A percentile compares a stretch with the other conserved stretches of the same genome.
Conservation (phyloP, 2,329 filamentous ascomycete genomes). For the Alternaria novae-zelandiae region DNA sequence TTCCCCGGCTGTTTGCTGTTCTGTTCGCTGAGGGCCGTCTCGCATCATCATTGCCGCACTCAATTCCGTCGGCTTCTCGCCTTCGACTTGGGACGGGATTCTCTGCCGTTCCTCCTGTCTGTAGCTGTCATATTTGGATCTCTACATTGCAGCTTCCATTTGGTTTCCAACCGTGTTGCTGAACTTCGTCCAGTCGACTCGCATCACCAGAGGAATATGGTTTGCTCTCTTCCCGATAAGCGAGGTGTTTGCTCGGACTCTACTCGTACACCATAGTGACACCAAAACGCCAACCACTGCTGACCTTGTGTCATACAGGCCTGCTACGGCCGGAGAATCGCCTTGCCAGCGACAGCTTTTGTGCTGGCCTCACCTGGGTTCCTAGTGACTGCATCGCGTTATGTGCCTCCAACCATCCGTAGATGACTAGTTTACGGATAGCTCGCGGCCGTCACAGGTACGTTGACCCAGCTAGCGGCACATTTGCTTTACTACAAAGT, state of each 20-base stretch:
- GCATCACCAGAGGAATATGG: neutral
- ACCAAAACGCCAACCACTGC: neutral
- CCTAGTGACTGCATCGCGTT: neutral
- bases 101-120: neutral
- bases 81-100: neutral
- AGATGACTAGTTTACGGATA: neutral
- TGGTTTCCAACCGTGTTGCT: neutral
- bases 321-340: neutral
- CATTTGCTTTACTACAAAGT: neutral
- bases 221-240: neutral
- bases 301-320: neutral
- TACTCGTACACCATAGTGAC: neutral
- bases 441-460: neutral
- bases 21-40: neutral
- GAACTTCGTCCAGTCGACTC: neutral
- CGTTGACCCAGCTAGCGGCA: neutral
- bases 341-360: neutral
- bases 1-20: neutral
- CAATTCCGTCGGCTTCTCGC: neutral
- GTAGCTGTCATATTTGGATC: neutral
- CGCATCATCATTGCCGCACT: neutral
- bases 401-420: neutral
- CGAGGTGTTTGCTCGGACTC: conserved; percentile 4
- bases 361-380: neutral
- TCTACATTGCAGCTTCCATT: neutral